phyloP scores from a whole-genome alignment of 306 rosid genomes.

The Boehmeria nivea region DNA sequence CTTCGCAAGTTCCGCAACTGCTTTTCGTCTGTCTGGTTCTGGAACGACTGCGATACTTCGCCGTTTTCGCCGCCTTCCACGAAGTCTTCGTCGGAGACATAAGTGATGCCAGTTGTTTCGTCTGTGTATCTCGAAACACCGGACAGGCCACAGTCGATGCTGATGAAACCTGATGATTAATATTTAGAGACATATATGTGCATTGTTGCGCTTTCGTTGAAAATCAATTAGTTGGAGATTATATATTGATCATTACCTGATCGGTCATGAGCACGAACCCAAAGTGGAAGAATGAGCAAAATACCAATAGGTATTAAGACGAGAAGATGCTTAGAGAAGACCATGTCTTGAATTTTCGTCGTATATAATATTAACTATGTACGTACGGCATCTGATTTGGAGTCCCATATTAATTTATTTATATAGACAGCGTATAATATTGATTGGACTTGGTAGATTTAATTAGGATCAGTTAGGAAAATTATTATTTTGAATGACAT shows the following conservation, averaged over 20 bases:
- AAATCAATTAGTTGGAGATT: too few species aligned
- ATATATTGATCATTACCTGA: not conserved
- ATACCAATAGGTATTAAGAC: too few species aligned
- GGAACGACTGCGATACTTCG: conserved; percentile 1
- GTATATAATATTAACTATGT: too few species aligned
- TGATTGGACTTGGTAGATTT: too few species aligned
- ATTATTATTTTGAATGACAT: too few species aligned
- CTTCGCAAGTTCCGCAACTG: conserved; percentile 11
- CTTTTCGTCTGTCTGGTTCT: not conserved
- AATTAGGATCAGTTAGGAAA: too few species aligned
- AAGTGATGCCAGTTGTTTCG: conserved; percentile 15
- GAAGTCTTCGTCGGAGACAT: conserved; percentile 20
- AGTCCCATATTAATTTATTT: too few species aligned
- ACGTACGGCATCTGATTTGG: too few species aligned
- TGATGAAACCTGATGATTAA: conserved; percentile 21
- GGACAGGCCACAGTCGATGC: conserved; percentile 26
- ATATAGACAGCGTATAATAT: too few species aligned
- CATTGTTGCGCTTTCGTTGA: too few species aligned
- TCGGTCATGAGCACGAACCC: not conserved
- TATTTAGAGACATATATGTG: not conserved
- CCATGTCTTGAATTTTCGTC: too few species aligned
- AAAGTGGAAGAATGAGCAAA: not conserved
- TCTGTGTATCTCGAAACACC: conserved; percentile 22
- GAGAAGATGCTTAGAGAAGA: too few species aligned
- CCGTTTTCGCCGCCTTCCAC: conserved; percentile 12